Evolutionary conservation across 2,329 filamentous ascomycete genomes (phyloP).

Genomic region (Botryotinia convoluta): DNA sequence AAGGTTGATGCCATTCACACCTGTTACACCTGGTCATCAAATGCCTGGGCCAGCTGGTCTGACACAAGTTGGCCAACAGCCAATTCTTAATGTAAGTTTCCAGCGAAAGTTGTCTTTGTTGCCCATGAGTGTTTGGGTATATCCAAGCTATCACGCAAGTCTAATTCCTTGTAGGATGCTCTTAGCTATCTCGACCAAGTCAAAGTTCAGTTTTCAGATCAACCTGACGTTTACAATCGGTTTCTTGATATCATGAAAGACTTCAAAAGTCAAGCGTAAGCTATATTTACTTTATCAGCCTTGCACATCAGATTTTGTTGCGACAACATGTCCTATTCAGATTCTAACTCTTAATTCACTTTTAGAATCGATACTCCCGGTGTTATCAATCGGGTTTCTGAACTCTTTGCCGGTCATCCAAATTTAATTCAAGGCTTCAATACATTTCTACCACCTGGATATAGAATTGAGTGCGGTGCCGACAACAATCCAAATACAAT

Average conservation of each 20-base stretch:
- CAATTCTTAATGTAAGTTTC: constrained; percentile 68
- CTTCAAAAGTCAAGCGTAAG: constrained; percentile 94
- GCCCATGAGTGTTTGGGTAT: constrained; percentile 22
- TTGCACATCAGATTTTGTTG: neutral
- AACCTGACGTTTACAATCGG: constrained; percentile 94
- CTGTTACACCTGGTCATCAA: constrained; percentile 39
- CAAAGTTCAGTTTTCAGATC: constrained; percentile 95
- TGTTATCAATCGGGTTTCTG: constrained; percentile 94
- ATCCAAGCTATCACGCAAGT: neutral
- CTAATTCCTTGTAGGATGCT: constrained; percentile 56
- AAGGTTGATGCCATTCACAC: constrained; percentile 60
- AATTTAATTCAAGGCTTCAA: constrained; percentile 97
- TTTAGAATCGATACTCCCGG: constrained; percentile 88
- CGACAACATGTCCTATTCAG: constrained; percentile 33
- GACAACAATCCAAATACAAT: constrained; percentile 95
- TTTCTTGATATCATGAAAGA: constrained; percentile 99
- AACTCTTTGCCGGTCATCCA: constrained; percentile 92
- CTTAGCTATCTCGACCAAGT: constrained; percentile 97
- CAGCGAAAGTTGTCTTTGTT: neutral
- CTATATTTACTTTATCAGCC: constrained; percentile 29
- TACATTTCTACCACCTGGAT: constrained; percentile 92
- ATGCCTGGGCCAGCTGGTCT: constrained; percentile 49
- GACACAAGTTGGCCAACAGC: constrained; percentile 72
- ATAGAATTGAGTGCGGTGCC: constrained; percentile 92
- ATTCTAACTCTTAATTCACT: constrained; percentile 6